These are phyloP conservation scores for Senna tora DNA, from an alignment of 306 rosid species.

Conservation along the genomic window DNA sequence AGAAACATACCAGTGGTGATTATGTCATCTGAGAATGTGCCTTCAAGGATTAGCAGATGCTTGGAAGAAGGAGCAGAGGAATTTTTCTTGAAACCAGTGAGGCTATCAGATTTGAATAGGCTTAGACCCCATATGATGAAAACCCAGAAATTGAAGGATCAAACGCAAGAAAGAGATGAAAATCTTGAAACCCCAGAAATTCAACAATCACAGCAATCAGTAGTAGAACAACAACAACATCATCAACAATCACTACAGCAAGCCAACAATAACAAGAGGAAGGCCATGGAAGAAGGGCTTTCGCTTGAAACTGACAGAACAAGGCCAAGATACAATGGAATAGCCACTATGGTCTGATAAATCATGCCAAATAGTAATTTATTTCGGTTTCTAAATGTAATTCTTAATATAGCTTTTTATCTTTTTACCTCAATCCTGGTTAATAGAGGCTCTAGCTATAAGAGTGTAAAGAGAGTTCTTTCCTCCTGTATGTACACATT, in stretches of 20 bases:
- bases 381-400: constrained; percentile 42
- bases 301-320: constrained; percentile 88
- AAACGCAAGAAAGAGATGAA: constrained; percentile 41
- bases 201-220: constrained; percentile 8
- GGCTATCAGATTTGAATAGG: constrained; percentile 66
- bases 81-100: constrained; percentile 91
- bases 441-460: constrained; percentile 44
- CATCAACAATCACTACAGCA: constrained; percentile 45
- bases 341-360: constrained; percentile 71
- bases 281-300: constrained; percentile 73
- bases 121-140: constrained; percentile 80
- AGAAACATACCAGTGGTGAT: constrained; percentile 95
- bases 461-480: constrained; percentile 53
- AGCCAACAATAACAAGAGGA: constrained; percentile 71
- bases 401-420: constrained; percentile 37
- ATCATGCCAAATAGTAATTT: constrained; percentile 37
- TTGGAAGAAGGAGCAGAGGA: constrained; percentile 97
- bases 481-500: constrained; percentile 65
- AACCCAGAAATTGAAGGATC: constrained; percentile 55
- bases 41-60: constrained; percentile 90
- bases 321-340: constrained; percentile 79
- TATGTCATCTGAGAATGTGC: constrained; percentile 95
- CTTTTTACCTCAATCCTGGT: constrained; percentile 46
- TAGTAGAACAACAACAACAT: constrained; percentile 44
- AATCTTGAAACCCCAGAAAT: constrained; percentile 43